Conservation (phyloP, 2,329 filamentous ascomycete species). For the Aspergillus terreus region DNA sequence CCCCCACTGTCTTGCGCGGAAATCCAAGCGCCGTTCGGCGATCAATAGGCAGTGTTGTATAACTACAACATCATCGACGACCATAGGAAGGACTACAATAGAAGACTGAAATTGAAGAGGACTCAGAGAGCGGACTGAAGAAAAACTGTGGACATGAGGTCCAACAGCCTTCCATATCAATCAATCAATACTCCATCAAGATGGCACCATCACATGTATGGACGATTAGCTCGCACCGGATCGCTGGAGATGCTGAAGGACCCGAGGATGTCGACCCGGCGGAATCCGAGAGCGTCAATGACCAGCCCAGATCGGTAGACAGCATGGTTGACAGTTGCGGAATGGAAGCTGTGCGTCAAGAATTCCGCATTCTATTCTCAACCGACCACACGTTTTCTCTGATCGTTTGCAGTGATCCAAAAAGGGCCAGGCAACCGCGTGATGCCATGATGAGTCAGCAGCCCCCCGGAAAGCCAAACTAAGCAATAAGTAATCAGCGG, state of each 20-base stretch:
- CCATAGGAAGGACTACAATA: no score
- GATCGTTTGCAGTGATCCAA: conserved; percentile 12
- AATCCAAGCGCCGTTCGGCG: no score
- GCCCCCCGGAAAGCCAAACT: neutral
- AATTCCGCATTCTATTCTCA: no score
- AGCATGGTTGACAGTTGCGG: neutral
- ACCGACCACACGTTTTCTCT: no score
- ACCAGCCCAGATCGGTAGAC: neutral
- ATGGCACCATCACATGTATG: conserved; percentile 12
- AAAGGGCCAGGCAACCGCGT: neutral
- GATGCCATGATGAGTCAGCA: conserved; percentile 29
- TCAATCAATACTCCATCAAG: neutral
- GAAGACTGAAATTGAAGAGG: no score
- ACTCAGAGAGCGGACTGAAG: no score
- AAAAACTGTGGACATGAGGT: no score
- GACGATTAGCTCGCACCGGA: neutral
- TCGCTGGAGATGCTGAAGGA: conserved; percentile 5
- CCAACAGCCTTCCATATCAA: no score
- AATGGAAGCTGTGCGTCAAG: neutral
- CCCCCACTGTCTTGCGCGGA: no score
- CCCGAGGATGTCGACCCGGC: conserved; percentile 8
- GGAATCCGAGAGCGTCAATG: conserved; percentile 8
- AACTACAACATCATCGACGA: no score
- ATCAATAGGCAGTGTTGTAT: no score
- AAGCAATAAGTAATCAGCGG: conserved; percentile 2